phyloP scores from a whole-genome alignment of 1,284 basidiomycete species.

The Blastosporella zonata region DNA sequence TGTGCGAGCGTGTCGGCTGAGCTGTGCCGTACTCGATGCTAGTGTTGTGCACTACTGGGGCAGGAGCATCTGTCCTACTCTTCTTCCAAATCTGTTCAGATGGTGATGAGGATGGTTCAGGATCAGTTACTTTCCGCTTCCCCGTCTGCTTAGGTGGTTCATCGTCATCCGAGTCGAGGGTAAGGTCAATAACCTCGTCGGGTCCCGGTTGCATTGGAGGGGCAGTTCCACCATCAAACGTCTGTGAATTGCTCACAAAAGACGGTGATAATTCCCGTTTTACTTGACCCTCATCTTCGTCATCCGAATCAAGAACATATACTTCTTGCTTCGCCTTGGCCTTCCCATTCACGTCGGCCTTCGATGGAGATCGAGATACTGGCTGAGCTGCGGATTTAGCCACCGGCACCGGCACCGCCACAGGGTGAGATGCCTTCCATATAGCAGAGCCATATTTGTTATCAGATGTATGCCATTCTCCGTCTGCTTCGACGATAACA shows the following conservation, averaged over 20 bases:
- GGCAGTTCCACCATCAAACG: conserved; percentile 14
- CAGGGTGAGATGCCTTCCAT: conserved; percentile 63
- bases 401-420: conserved; percentile 20
- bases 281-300: conserved; percentile 71
- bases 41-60: conserved; percentile 5
- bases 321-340: conserved; percentile 57
- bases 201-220: conserved; percentile 24
- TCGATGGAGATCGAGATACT: conserved; percentile 32
- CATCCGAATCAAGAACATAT: conserved; percentile 75
- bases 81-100: conserved; percentile 74
- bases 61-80: conserved; percentile 44
- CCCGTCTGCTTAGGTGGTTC: conserved; percentile 31
- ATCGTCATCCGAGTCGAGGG: conserved; percentile 71
- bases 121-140: conserved; percentile 59
- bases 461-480: conserved; percentile 93
- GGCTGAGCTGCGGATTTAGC: conserved; percentile 25
- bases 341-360: conserved; percentile 35
- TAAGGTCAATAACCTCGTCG: conserved; percentile 73
- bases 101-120: conserved; percentile 44
- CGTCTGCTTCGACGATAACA: conserved; percentile 91
- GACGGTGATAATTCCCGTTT: conserved; percentile 71
- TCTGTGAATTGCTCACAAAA: conserved; percentile 37
- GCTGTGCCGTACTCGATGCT: conserved; percentile 14
- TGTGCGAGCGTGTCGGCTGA: conserved; percentile 8
- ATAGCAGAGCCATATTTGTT: conserved; percentile 73